phyloP scores from a whole-genome alignment of 192 early-diverging fungal genomes.

The Backusella morwellensis region DNA sequence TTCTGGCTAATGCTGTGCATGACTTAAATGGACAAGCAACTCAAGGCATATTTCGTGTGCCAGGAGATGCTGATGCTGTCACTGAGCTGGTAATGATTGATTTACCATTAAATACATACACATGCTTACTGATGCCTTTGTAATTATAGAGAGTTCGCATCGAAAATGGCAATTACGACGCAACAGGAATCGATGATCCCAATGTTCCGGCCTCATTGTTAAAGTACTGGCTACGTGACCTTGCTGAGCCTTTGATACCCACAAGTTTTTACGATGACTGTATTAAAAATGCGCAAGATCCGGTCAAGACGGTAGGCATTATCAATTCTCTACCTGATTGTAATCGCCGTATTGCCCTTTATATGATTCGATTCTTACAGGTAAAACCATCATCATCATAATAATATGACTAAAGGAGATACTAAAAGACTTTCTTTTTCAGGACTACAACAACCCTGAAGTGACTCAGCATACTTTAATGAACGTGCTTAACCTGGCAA shows the following conservation, averaged over 20 bases:
- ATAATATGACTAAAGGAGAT: not conserved
- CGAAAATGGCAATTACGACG: slow-evolving; percentile 79
- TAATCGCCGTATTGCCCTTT: slow-evolving; percentile 73
- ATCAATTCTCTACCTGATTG: slow-evolving; percentile 51
- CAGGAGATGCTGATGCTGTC: slow-evolving; percentile 88
- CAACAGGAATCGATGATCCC: slow-evolving; percentile 74
- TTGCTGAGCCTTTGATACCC: slow-evolving; percentile 90
- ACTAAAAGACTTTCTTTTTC: not conserved
- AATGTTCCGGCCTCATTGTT: slow-evolving; percentile 91
- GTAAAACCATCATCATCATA: slow-evolving; percentile 23
- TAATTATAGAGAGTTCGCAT: slow-evolving; percentile 66
- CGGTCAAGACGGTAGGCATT: slow-evolving; percentile 46
- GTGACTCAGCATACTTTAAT: slow-evolving; percentile 82
- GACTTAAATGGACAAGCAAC: slow-evolving; percentile 73
- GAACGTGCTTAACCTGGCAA: slow-evolving; percentile 86
- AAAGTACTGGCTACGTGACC: slow-evolving; percentile 95
- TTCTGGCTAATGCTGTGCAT: slow-evolving; percentile 71
- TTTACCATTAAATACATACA: not conserved
- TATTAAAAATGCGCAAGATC: slow-evolving; percentile 57
- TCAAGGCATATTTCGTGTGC: slow-evolving; percentile 97
- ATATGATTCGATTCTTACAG: slow-evolving; percentile 81
- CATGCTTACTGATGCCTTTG: not conserved
- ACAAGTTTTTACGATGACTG: slow-evolving; percentile 75
- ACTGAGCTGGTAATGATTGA: slow-evolving; percentile 55
- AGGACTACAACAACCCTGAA: slow-evolving; percentile 68